Percentiles rank a stretch among this genome's conserved stretches.
Conservation (phyloP, 805 yeast species). For the Yarrowia alimentaria region DNA sequence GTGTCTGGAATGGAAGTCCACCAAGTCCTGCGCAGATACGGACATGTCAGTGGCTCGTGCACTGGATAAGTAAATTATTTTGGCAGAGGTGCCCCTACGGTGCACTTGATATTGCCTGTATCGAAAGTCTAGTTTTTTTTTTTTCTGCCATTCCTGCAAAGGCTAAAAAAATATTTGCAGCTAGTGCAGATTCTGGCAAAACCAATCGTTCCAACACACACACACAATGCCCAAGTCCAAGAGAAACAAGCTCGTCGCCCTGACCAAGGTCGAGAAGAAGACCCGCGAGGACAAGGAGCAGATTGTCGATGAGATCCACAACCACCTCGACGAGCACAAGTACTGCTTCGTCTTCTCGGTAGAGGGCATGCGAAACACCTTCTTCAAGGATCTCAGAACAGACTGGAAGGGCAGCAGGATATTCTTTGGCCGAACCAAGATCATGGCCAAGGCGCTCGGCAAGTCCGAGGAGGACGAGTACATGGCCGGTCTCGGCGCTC, state of each 20-base stretch:
- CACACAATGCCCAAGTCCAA: slow-evolving; percentile 88
- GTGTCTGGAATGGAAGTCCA: slow-evolving; percentile 1
- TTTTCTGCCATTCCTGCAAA: slow-evolving; percentile 6
- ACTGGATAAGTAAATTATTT: not conserved
- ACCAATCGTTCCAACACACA: not conserved
- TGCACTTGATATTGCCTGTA: not conserved
- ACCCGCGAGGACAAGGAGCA: slow-evolving; percentile 90
- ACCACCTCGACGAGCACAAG: slow-evolving; percentile 69
- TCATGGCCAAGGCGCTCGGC: slow-evolving; percentile 89
- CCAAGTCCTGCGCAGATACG: not conserved
- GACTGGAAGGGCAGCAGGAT: slow-evolving; percentile 92
- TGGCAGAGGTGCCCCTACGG: not conserved
- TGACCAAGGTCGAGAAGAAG: slow-evolving; percentile 94
- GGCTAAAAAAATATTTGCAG: slow-evolving; percentile 27
- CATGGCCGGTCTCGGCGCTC: slow-evolving; percentile 72
- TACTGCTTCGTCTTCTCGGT: slow-evolving; percentile 83
- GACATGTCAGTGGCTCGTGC: not conserved
- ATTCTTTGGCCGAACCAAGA: slow-evolving; percentile 88
- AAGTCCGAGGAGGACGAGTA: slow-evolving; percentile 85
- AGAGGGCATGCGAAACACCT: slow-evolving; percentile 94
- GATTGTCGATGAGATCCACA: slow-evolving; percentile 86
- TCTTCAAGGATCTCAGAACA: slow-evolving; percentile 84
- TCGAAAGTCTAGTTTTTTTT: slow-evolving; percentile 2
- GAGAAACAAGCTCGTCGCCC: slow-evolving; percentile 92
- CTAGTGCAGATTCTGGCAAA: slow-evolving; percentile 24